phyloP scores from a whole-genome alignment of 257 asterid genomes.

The Solanum bukasovii region DNA sequence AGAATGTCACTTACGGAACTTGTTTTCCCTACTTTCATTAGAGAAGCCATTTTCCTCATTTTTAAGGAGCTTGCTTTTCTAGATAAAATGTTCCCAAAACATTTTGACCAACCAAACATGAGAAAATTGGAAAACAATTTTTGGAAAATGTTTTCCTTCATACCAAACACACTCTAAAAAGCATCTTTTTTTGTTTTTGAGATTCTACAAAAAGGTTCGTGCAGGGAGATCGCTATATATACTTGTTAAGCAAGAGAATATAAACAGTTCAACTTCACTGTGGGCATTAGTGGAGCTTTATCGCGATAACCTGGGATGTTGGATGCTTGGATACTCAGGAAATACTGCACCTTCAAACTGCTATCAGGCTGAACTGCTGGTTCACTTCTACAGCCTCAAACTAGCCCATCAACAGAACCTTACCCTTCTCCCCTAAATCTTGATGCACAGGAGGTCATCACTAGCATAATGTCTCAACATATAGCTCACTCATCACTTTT shows the following conservation, averaged over 20 bases:
- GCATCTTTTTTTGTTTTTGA: background rate
- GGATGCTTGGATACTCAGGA: background rate
- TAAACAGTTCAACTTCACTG: background rate
- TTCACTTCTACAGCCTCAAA: background rate
- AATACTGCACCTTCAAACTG: background rate
- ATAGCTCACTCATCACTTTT: background rate
- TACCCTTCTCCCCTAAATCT: background rate
- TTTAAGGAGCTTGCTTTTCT: background rate
- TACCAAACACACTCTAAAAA: background rate
- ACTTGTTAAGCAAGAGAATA: background rate
- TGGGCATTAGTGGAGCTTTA: background rate
- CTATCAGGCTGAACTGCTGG: background rate
- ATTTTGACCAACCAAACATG: background rate
- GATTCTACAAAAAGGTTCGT: background rate
- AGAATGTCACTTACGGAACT: background rate
- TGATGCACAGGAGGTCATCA: background rate
- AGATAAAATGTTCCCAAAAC: background rate
- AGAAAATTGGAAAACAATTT: background rate
- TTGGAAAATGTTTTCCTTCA: background rate
- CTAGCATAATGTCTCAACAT: background rate
- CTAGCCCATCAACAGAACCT: background rate
- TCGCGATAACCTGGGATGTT: background rate
- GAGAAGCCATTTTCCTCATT: background rate
- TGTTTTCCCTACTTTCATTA: background rate
- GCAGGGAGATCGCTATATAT: background rate